phyloP scores from a whole-genome alignment of 495 filamentous ascomycete species.

The Staphylotrichum longicolle region DNA sequence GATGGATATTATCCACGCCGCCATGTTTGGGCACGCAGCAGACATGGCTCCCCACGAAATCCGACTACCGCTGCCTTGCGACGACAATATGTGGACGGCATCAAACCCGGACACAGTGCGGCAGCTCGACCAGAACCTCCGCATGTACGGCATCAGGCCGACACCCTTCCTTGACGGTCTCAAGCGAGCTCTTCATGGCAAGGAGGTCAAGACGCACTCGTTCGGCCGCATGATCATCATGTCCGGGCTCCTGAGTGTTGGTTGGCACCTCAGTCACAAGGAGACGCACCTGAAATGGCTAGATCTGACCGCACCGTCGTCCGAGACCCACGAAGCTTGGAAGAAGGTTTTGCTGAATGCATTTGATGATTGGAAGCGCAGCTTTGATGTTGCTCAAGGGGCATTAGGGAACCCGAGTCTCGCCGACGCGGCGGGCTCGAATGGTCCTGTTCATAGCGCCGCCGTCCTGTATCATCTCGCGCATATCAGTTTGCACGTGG shows the following conservation, averaged over 20 bases:
- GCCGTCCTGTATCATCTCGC: constrained; percentile 89
- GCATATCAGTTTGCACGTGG: constrained; percentile 92
- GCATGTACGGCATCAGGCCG: constrained; percentile 79
- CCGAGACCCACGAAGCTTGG: constrained; percentile 87
- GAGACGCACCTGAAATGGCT: constrained; percentile 90
- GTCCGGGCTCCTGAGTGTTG: constrained; percentile 88
- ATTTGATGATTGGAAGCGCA: constrained; percentile 91
- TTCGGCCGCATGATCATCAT: constrained; percentile 95
- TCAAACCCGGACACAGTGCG: constrained; percentile 82
- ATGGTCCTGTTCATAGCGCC: constrained; percentile 78
- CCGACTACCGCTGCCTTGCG: constrained; percentile 87
- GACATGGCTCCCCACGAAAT: constrained; percentile 97
- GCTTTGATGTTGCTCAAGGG: constrained; percentile 74
- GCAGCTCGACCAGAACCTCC: constrained; percentile 75
- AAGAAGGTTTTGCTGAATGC: constrained; percentile 76
- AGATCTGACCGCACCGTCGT: constrained; percentile 60
- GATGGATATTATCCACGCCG: constrained; percentile 89
- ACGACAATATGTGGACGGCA: constrained; percentile 91
- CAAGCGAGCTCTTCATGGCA: constrained; percentile 82
- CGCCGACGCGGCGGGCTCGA: constrained; percentile 51
- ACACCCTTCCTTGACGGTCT: constrained; percentile 87
- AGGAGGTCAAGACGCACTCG: constrained; percentile 83
- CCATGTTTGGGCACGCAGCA: constrained; percentile 95
- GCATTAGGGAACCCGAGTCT: constrained; percentile 42
- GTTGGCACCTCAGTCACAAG: constrained; percentile 94